Evolutionary conservation across 2,329 filamentous ascomycete genomes (phyloP).

Genomic region (Coniochaeta ligniaria): DNA sequence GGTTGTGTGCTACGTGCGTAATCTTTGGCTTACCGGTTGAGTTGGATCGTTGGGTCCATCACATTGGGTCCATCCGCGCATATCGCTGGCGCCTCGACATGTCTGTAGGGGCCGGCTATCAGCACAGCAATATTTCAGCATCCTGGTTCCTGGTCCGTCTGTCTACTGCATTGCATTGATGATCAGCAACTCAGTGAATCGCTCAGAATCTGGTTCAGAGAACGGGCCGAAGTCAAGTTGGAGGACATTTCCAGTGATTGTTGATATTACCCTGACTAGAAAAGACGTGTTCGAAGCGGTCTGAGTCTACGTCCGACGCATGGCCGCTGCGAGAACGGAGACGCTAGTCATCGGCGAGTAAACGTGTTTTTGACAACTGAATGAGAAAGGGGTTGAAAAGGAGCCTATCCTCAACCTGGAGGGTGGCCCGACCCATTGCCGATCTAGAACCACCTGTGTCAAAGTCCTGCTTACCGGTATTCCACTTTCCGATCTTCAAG

Average conservation of each 20-base stretch:
- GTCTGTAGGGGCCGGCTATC: background rate
- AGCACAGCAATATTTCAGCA: background rate
- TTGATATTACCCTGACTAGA: background rate
- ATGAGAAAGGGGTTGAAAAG: background rate
- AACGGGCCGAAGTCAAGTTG: background rate
- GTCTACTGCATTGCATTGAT: too few species aligned
- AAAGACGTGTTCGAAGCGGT: background rate
- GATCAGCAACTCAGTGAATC: too few species aligned
- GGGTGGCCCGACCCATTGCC: background rate
- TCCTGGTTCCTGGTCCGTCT: background rate
- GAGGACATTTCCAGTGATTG: background rate
- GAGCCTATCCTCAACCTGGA: background rate
- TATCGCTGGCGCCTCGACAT: background rate
- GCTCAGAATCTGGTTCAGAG: background rate
- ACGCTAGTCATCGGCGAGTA: background rate
- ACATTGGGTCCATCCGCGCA: too few species aligned
- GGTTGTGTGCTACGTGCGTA: background rate
- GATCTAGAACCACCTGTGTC: background rate
- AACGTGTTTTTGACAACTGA: background rate
- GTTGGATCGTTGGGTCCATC: background rate
- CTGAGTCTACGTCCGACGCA: background rate
- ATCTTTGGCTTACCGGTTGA: background rate
- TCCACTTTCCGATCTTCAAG: background rate
- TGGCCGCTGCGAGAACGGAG: background rate
- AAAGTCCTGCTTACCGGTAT: background rate